Evolutionary conservation across 345 rosid genomes (phyloP), one percentile per base, ranked within the genome.

Genomic region (Arabidopsis arenosa): DNA sequence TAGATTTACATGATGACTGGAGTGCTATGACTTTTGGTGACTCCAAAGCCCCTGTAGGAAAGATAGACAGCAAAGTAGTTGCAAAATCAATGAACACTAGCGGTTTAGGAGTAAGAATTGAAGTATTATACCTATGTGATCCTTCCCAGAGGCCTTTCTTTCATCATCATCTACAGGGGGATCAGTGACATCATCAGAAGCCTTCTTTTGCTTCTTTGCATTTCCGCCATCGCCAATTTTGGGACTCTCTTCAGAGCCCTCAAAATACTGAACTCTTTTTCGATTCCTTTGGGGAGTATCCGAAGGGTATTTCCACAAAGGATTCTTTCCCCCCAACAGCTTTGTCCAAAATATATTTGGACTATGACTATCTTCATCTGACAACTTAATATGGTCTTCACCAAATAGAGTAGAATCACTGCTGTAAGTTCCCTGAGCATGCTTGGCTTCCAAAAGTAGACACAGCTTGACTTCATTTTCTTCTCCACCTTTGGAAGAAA

Each of bases 301-400:
- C 64, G 88, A 81, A 49, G 49, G 28, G 80, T 86, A 89, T 77
- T 79, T 95, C 97, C 99, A 95, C 61, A 43, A 44, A 32, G 96
- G 98, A 60, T 56, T 56, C 83, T 80, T 89, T 45, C 85, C 90
- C n/a, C 76, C 81, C 40, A 90, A 76, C 72, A 90, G 82, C 63
- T 83, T 88, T 78, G 83, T 74, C 99, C 99, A 92, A 77, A 90
- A 90, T 28, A 83, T 39, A 57, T 86, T 85, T 5, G 97, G 88
- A 35, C 65, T 75, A 44, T 81, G 88, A 35, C 65, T 75, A 44
- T 81, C 86, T 81, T 84, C 90, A 80, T 84, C 83, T 26, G 71
- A 72, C 53, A 76, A 60, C 74, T 84, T 83, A 61, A 77, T 72
- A 69, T 80, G 80, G 74, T 66, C 75, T 83, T 92, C 98, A 66